Evolutionary conservation across 331 rosid species (phyloP).

Genomic region (Spiraea crenata): DNA sequence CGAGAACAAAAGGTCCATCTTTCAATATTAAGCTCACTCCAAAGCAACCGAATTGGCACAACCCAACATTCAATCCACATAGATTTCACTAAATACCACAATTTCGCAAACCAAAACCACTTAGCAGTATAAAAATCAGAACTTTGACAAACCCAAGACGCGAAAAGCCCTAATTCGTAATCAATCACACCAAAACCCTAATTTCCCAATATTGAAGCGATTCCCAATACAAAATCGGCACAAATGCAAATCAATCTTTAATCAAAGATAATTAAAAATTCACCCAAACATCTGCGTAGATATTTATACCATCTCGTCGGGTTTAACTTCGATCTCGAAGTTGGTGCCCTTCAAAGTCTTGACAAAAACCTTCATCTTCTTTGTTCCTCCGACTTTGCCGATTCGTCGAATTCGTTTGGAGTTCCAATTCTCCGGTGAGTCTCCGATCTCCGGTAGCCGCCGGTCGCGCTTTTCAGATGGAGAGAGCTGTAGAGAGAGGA

Average conservation of each 20-base stretch:
- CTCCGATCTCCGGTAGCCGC: conserved; percentile 17
- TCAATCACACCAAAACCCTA: conserved; percentile 21
- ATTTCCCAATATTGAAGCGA: conserved; percentile 18
- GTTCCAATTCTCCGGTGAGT: conserved; percentile 22
- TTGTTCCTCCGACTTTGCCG: conserved; percentile 31
- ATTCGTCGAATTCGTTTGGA: background rate
- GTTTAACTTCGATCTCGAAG: conserved; percentile 64
- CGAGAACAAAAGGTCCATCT: background rate
- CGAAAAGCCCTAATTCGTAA: conserved; percentile 24
- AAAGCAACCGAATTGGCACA: background rate
- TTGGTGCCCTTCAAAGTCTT: conserved; percentile 72
- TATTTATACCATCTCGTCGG: conserved; percentile 46
- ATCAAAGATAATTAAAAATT: background rate
- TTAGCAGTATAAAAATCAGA: conserved; percentile 1
- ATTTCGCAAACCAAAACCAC: background rate
- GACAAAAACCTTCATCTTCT: conserved; percentile 65
- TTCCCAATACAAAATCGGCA: background rate
- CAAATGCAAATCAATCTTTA: background rate
- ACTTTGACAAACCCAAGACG: background rate
- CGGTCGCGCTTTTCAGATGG: conserved; percentile 1
- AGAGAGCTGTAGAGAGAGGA: background rate
- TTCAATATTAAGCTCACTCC: background rate
- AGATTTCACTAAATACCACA: background rate
- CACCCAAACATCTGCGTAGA: background rate
- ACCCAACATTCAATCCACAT: background rate